Evolutionary conservation across 2,329 filamentous ascomycete species (phyloP).

Genomic region (Orbilia ellipsospora): DNA sequence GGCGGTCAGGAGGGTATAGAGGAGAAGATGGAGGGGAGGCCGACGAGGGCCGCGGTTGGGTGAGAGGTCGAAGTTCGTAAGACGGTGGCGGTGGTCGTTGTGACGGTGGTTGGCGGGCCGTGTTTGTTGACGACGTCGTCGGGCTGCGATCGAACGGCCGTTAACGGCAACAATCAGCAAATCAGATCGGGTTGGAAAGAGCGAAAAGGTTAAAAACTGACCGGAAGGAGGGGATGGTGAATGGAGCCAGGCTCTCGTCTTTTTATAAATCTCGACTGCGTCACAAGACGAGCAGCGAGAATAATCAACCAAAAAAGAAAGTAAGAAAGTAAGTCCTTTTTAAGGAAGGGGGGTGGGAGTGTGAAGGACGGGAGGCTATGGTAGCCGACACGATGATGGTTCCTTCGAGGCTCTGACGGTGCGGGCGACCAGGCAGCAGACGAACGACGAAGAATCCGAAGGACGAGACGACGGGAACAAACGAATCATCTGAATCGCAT

Average conservation of each 20-base stretch:
- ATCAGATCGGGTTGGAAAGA: not conserved
- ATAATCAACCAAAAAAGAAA: too few species aligned
- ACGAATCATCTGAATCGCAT: too few species aligned
- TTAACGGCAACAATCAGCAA: not conserved
- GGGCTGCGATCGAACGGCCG: slow-evolving; percentile 6
- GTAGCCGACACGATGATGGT: too few species aligned
- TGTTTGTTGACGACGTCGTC: slow-evolving; percentile 29
- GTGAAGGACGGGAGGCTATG: too few species aligned
- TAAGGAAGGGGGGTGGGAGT: too few species aligned
- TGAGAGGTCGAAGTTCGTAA: slow-evolving; percentile 37
- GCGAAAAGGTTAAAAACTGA: slow-evolving; percentile 14
- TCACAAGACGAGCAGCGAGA: too few species aligned
- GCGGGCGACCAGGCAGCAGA: not conserved
- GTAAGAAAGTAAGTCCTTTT: too few species aligned
- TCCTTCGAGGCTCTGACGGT: too few species aligned
- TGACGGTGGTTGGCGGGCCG: slow-evolving; percentile 21
- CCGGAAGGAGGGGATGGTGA: not conserved
- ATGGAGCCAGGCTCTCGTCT: not conserved
- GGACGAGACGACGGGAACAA: too few species aligned
- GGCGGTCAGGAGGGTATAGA: slow-evolving; percentile 16
- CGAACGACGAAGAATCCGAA: not conserved
- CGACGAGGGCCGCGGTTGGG: slow-evolving; percentile 17
- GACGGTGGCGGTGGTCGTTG: slow-evolving; percentile 18
- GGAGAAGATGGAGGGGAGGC: not conserved
- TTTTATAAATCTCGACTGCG: slow-evolving; percentile 10